Conservation (phyloP, 257 asterid species). For the Ballota nigra region DNA sequence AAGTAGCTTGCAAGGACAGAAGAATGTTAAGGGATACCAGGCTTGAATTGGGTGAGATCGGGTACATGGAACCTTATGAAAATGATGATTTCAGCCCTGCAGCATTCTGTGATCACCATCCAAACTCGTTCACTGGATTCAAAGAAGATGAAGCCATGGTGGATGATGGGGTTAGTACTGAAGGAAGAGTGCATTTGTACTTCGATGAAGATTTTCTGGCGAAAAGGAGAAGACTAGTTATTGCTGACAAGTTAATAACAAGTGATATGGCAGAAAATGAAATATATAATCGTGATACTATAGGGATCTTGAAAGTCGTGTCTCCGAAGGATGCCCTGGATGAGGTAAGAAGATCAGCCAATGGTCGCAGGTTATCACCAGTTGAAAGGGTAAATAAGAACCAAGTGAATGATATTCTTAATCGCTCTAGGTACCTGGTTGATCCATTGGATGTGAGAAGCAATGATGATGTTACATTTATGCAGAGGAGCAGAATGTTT, state of each 20-base stretch:
- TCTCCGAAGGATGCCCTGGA: conserved; percentile 22
- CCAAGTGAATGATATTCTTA: conserved; percentile 22
- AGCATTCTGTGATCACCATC: conserved; percentile 26
- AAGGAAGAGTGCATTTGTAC: conserved; percentile 23
- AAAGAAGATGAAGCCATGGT: conserved; percentile 25
- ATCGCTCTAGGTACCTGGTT: conserved; percentile 16
- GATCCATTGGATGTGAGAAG: conserved; percentile 28
- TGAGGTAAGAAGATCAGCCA: conserved; percentile 32
- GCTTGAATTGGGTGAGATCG: conserved; percentile 24
- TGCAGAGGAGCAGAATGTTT: conserved; percentile 27
- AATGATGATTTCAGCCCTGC: conserved; percentile 23
- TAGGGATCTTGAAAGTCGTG: neutral
- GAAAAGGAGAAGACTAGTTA: conserved; percentile 42
- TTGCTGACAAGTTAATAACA: conserved; percentile 27
- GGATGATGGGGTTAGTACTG: conserved; percentile 32
- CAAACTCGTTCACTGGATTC: conserved; percentile 26
- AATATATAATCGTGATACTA: conserved; percentile 15
- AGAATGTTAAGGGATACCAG: conserved; percentile 27
- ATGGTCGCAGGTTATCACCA: conserved; percentile 19
- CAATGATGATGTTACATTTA: conserved; percentile 27
- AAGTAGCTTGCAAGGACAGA: conserved; percentile 34
- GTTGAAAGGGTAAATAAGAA: conserved; percentile 29
- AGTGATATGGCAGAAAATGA: conserved; percentile 28
- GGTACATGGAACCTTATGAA: conserved; percentile 21
- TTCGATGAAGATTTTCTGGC: conserved; percentile 29